Percentiles rank a stretch among this genome's conserved stretches.
These are phyloP conservation scores for Termitomyces sp. DNA, from an alignment of 768 basidiomycete genomes.

Conservation along the genomic window DNA sequence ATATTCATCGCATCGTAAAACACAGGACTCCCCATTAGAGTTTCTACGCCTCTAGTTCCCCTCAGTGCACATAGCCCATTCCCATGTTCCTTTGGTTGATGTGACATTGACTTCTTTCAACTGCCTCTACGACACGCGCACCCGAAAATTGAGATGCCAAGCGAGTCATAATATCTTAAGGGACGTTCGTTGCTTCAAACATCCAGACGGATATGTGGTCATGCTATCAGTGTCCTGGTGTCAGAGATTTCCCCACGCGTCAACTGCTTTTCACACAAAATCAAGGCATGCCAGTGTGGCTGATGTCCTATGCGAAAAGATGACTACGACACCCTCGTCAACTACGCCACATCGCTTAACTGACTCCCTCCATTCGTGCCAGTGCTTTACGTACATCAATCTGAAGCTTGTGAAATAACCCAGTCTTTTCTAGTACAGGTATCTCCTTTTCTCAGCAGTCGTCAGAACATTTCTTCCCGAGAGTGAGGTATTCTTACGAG, in stretches of 20 bases:
- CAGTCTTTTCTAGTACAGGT: slow-evolving; percentile 74
- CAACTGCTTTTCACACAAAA: not conserved
- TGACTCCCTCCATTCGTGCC: not conserved
- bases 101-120: too few species aligned
- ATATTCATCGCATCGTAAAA: too few species aligned
- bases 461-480: slow-evolving; percentile 72
- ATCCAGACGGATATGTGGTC: not conserved
- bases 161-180: not conserved
- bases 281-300: not conserved
- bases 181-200: not conserved
- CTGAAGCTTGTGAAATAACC: slow-evolving; percentile 72
- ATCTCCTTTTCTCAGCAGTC: slow-evolving; percentile 63
- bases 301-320: not conserved
- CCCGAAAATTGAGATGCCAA: not conserved
- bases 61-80: too few species aligned
- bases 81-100: too few species aligned
- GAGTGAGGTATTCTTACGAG: slow-evolving; percentile 63
- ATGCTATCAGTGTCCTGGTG: not conserved
- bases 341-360: not conserved
- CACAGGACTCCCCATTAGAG: too few species aligned
- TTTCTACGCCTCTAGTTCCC: too few species aligned
- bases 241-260: not conserved
- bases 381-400: slow-evolving; percentile 54
- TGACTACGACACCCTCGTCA: not conserved
- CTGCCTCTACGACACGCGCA: not conserved